phyloP scores from a whole-genome alignment of 208 protist species.

The Endotrypanum monterogeii region DNA sequence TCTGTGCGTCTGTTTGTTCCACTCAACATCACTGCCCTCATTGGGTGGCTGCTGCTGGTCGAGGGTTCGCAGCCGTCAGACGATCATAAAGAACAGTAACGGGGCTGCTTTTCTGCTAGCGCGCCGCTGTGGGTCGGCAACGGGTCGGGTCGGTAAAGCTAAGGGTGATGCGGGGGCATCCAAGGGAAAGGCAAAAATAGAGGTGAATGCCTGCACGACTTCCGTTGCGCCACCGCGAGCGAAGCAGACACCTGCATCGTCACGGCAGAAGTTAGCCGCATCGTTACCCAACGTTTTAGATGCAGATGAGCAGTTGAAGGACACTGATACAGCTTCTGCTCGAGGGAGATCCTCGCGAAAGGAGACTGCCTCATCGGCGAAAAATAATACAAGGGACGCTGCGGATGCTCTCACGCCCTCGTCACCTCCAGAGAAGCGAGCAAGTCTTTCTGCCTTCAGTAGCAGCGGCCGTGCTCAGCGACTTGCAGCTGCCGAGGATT shows the following conservation, averaged over 20 bases:
- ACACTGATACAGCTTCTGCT: not conserved
- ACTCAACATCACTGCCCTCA: not conserved
- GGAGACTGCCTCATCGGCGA: not conserved
- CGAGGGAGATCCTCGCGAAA: not conserved
- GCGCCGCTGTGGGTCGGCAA: slow-evolving; percentile 1
- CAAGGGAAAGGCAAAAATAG: not conserved
- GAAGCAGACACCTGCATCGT: not conserved
- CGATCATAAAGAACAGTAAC: not conserved
- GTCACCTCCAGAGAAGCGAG: not conserved
- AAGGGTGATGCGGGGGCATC: not conserved
- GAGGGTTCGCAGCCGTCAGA: not conserved
- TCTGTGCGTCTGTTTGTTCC: not conserved
- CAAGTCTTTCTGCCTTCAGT: not conserved
- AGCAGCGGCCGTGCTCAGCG: not conserved
- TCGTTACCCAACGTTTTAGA: not conserved
- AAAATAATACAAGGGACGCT: not conserved
- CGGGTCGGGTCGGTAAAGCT: not conserved
- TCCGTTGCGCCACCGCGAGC: not conserved
- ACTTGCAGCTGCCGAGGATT: not conserved
- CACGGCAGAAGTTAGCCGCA: not conserved
- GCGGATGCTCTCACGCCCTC: not conserved
- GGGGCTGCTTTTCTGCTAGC: not conserved
- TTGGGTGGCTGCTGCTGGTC: not conserved
- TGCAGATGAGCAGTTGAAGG: not conserved
- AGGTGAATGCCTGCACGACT: not conserved